Percentiles rank a stretch among this genome's conserved stretches.
phyloP scores from a whole-genome alignment of 1,139 yeast genomes.

The Suhomyces kunorum region DNA sequence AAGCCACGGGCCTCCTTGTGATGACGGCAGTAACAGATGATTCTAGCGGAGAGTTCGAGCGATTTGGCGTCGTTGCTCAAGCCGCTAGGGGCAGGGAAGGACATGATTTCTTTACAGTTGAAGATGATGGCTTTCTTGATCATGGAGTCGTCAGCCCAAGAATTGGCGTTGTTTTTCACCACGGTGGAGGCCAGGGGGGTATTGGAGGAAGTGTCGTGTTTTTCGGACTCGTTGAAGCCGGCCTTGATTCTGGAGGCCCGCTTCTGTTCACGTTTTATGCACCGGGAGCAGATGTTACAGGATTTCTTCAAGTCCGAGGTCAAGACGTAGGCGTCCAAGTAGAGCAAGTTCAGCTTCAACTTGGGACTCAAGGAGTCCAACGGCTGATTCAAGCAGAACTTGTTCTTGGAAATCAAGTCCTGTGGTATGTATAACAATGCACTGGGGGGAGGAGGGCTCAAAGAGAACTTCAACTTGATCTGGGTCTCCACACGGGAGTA shows the following conservation, averaged over 20 bases:
- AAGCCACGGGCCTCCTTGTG: conserved; percentile 86
- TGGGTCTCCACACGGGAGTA: conserved; percentile 94
- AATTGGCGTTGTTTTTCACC: conserved; percentile 47
- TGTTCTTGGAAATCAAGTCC: conserved; percentile 80
- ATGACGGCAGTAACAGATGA: conserved; percentile 94
- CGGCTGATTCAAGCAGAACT: conserved; percentile 62
- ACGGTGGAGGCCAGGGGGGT: conserved; percentile 26
- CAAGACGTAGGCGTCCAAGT: conserved; percentile 66
- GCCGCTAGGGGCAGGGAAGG: conserved; percentile 67
- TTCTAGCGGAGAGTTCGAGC: conserved; percentile 78
- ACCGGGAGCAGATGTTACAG: conserved; percentile 80
- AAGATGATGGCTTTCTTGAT: conserved; percentile 83
- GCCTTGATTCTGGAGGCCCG: conserved; percentile 87
- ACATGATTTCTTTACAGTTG: conserved; percentile 84
- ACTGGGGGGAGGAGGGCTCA: conserved; percentile 75
- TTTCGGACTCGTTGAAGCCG: conserved; percentile 55
- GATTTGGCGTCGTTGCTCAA: conserved; percentile 40
- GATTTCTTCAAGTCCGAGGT: conserved; percentile 54
- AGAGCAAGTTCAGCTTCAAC: conserved; percentile 54
- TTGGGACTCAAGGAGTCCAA: conserved; percentile 45
- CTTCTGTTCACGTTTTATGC: conserved; percentile 89
- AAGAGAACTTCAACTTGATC: conserved; percentile 67
- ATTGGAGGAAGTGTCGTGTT: conserved; percentile 8
- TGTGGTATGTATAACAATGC: conserved; percentile 75
- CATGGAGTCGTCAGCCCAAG: conserved; percentile 75